Percentiles rank a stretch among this genome's conserved stretches.
These are phyloP conservation scores for Coix lacrymajobi DNA, from an alignment of 176 grass and related monocot genomes.

Conservation along the genomic window DNA sequence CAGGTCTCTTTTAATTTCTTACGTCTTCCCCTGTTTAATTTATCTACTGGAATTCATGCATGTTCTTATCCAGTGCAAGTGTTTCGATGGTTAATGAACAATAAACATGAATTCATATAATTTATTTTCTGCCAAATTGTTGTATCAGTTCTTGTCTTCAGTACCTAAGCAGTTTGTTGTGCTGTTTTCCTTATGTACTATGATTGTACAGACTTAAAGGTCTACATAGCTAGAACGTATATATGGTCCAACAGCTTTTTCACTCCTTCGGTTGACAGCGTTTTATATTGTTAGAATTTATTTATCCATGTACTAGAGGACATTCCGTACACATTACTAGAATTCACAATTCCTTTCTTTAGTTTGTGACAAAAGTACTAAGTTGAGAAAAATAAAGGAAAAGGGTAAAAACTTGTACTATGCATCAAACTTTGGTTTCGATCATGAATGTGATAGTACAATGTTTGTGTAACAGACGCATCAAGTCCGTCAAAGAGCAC, in stretches of 20 bases:
- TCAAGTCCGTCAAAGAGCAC: constrained; percentile 55
- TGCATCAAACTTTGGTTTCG: not conserved
- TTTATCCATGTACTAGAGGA: not conserved
- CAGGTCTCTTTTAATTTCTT: constrained; percentile 29
- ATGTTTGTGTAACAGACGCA: constrained; percentile 54
- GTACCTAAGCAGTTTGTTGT: not conserved
- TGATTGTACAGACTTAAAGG: not conserved
- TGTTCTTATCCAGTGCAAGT: not conserved
- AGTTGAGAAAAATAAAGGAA: not conserved
- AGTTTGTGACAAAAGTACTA: not conserved
- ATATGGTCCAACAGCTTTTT: constrained; percentile 14
- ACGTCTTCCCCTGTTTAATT: not conserved
- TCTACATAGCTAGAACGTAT: not conserved
- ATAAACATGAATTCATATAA: not conserved
- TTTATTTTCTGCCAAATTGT: constrained; percentile 21
- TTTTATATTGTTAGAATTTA: not conserved
- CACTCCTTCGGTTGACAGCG: not conserved
- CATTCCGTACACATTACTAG: not conserved
- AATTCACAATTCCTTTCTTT: not conserved
- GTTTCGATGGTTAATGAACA: not conserved
- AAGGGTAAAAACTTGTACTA: not conserved
- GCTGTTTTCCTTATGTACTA: not conserved
- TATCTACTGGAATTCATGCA: not conserved
- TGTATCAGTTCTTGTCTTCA: not conserved
- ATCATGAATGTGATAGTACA: constrained; percentile 15